These are phyloP conservation scores for Colletotrichum cereale DNA, from an alignment of 2,329 filamentous ascomycete species.

Conservation along the genomic window DNA sequence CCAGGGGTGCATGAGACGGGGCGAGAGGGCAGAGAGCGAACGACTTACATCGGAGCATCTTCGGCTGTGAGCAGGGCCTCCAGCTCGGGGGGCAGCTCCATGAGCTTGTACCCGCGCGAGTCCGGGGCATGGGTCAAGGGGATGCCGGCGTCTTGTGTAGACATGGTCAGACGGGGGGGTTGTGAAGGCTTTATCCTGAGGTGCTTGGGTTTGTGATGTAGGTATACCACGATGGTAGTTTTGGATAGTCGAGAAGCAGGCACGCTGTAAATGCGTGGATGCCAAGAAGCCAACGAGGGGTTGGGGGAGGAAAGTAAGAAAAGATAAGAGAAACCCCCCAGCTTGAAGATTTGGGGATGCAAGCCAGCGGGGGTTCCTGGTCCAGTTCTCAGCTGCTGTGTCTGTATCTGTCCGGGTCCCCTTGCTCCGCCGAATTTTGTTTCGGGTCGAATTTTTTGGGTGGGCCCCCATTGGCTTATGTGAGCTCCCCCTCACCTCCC, in stretches of 20 bases:
- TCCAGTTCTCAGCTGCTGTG: background rate
- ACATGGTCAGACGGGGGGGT: constrained; percentile 49
- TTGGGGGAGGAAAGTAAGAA: background rate
- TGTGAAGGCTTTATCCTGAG: background rate
- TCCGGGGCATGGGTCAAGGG: constrained; percentile 63
- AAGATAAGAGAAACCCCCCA: background rate
- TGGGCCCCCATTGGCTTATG: background rate
- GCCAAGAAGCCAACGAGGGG: too few relatives aligned
- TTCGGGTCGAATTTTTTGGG: background rate
- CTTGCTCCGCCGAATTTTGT: background rate
- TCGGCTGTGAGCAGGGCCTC: constrained; percentile 67
- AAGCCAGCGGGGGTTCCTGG: constrained; percentile 1
- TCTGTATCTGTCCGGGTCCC: background rate
- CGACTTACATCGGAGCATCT: constrained; percentile 63
- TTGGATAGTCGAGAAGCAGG: background rate
- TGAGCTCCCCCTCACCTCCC: too few relatives aligned
- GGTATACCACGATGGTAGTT: background rate
- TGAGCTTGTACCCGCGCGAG: constrained; percentile 67
- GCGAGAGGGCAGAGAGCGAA: constrained; percentile 15
- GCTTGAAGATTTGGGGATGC: constrained; percentile 8
- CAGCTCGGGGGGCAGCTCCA: constrained; percentile 73
- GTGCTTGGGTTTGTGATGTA: background rate
- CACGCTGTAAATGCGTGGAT: too few relatives aligned
- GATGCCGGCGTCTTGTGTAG: constrained; percentile 63
- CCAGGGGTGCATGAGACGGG: constrained; percentile 15